Evolutionary conservation across 352 stramenopile genomes (phyloP), one percentile per base, ranked within the genome.

Genomic region (Globisporangium parvum): DNA sequence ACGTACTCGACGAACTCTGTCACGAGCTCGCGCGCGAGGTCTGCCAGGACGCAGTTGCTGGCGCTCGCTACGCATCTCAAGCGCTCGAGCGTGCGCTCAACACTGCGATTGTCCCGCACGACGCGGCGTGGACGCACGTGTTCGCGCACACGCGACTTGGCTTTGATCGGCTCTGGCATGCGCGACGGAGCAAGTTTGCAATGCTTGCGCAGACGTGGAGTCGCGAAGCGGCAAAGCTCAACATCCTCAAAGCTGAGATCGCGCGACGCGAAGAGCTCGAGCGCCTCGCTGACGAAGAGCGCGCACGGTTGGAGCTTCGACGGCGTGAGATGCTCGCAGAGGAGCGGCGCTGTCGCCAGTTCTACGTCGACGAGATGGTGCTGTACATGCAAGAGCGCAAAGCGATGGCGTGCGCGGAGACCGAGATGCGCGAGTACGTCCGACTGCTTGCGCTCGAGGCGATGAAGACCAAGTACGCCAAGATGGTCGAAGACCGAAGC

Each of bases 391-490:
- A 63, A 20, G 82, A 92, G 51, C 63, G 77, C 17, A 88, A 89
- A 40, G 60, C 63, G 5, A 89, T 92, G 77, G 72, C 78, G 0
- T 76, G 46, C 10, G 69, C 74, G 0, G 81, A 92, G 47, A 59
- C 78, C 11, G 82, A 91, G 45, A 89, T 87, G 80, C 67, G 65
- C 11, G 79, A 91, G 20, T 85, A 88, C 48, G 31, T 87, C 18
- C 72, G 82, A 0, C 73, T 78, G 56, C 53, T 89, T 6, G 76
- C 88, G 51, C 31, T 88, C 0, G 77, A 92, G 50, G 67, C 68
- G 0, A 87, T 88, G 76, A 86, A 91, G 44, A 73, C 75, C 0
- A 89, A 90, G 46, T 92, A 89, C 47, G 68, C 81, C 3, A 73
- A 82, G 44, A 80, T 88, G 68, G 47, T 85, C 3, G 75, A 85